These are phyloP conservation scores for Cicer bijugum DNA, from an alignment of 306 rosid species.

Conservation along the genomic window DNA sequence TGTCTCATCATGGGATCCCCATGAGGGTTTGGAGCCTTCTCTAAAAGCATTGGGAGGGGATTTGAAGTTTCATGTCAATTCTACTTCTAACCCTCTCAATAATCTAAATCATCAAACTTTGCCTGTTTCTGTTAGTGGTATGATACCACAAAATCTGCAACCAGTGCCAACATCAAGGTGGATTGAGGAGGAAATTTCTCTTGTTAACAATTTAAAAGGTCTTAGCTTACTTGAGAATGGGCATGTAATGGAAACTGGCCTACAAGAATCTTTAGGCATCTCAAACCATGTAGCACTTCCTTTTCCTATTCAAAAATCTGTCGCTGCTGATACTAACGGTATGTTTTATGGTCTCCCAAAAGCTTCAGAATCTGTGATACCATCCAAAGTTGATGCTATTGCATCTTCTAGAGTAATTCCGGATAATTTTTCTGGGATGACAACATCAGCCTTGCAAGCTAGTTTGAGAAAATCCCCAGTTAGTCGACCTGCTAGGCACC, in stretches of 20 bases:
- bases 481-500: constrained; percentile 83
- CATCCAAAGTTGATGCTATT: constrained; percentile 54
- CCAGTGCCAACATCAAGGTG: constrained; percentile 58
- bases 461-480: constrained; percentile 65
- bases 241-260: constrained; percentile 52
- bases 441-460: constrained; percentile 48
- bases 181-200: constrained; percentile 60
- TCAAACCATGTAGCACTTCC: constrained; percentile 50
- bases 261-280: constrained; percentile 51
- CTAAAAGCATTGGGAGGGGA: constrained; percentile 58
- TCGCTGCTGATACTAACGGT: constrained; percentile 48
- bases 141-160: constrained; percentile 56
- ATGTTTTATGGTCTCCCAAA: constrained; percentile 51
- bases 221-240: constrained; percentile 72
- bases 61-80: constrained; percentile 47
- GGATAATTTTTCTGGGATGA: constrained; percentile 49
- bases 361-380: constrained; percentile 51
- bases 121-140: constrained; percentile 53
- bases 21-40: constrained; percentile 52
- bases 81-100: constrained; percentile 47
- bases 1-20: constrained; percentile 53
- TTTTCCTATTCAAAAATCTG: constrained; percentile 62
- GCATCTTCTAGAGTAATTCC: constrained; percentile 52
- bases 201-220: constrained; percentile 60
- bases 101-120: constrained; percentile 48